A percentile compares a stretch with the other conserved stretches of the same genome.
These are phyloP conservation scores for Rhizophlyctis rosea DNA, from an alignment of 192 early-diverging fungal genomes.

Conservation along the genomic window DNA sequence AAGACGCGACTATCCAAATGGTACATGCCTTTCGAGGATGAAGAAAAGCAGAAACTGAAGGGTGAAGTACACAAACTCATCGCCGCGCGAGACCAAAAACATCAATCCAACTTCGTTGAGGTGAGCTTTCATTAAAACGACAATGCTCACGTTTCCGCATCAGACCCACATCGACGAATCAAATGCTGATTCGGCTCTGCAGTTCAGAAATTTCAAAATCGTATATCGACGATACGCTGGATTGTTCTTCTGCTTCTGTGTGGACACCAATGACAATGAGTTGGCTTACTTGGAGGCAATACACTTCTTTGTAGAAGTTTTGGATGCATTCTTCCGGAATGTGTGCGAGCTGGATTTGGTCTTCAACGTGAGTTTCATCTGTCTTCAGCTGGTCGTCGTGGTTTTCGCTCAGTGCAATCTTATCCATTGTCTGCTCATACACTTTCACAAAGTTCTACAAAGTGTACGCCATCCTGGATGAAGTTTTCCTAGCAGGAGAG, in stretches of 20 bases:
- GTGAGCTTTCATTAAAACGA: slow-evolving; percentile 26
- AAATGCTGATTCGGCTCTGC: not conserved
- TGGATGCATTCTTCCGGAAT: slow-evolving; percentile 97
- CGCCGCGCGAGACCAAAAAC: slow-evolving; percentile 93
- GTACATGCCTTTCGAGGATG: slow-evolving; percentile 92
- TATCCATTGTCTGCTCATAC: not conserved
- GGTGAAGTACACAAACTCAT: slow-evolving; percentile 93
- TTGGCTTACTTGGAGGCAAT: slow-evolving; percentile 93
- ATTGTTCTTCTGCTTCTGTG: slow-evolving; percentile 99
- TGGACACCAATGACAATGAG: slow-evolving; percentile 98
- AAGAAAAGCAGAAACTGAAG: slow-evolving; percentile 92
- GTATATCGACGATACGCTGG: slow-evolving; percentile 97
- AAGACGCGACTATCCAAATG: slow-evolving; percentile 97
- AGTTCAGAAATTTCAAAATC: slow-evolving; percentile 97
- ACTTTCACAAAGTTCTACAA: slow-evolving; percentile 31
- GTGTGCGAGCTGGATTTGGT: slow-evolving; percentile 98
- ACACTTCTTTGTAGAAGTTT: slow-evolving; percentile 98
- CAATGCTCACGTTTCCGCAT: not conserved
- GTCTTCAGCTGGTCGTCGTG: slow-evolving; percentile 2
- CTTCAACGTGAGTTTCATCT: slow-evolving; percentile 65
- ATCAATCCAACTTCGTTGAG: slow-evolving; percentile 98
- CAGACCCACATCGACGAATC: not conserved
- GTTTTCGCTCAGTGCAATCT: slow-evolving; percentile 1
- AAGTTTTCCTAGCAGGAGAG: slow-evolving; percentile 96
- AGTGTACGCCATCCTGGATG: slow-evolving; percentile 96